Conservation (phyloP, 1,284 basidiomycete species). For the Anthracocystis setariae region DNA sequence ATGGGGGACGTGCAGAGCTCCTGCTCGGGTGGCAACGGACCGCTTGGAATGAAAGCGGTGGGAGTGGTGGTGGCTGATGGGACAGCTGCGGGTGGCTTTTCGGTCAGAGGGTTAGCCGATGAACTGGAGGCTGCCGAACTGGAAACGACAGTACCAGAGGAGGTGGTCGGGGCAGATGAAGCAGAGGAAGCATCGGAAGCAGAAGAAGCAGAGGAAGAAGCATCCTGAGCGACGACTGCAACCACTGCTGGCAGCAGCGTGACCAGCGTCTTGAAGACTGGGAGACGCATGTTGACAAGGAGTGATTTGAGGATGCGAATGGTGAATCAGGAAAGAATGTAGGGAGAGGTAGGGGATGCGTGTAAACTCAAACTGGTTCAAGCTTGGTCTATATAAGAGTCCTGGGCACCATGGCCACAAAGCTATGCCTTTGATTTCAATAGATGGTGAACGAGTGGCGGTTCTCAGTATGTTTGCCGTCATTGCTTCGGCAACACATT, state of each 20-base stretch:
- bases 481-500: no score
- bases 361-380: not conserved
- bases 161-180: conserved; percentile 20
- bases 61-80: conserved; percentile 36
- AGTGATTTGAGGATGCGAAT: not conserved
- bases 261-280: conserved; percentile 24
- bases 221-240: conserved; percentile 32
- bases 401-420: not conserved
- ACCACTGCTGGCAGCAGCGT: conserved; percentile 33
- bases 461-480: not conserved
- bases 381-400: no score
- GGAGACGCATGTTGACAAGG: conserved; percentile 26
- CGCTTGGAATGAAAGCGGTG: conserved; percentile 32
- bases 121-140: conserved; percentile 20
- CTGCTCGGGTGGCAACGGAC: conserved; percentile 37
- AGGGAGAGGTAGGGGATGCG: not conserved
- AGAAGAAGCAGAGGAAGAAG: conserved; percentile 12
- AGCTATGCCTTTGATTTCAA: not conserved
- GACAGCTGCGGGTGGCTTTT: conserved; percentile 40
- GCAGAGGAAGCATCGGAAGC: conserved; percentile 12
- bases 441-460: no score
- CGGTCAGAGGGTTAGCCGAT: conserved; percentile 30
- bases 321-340: not conserved
- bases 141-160: conserved; percentile 7
- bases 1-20: conserved; percentile 53